Conservation (phyloP, 139 green algal genomes). For the Diplosphaera chodatii region DNA sequence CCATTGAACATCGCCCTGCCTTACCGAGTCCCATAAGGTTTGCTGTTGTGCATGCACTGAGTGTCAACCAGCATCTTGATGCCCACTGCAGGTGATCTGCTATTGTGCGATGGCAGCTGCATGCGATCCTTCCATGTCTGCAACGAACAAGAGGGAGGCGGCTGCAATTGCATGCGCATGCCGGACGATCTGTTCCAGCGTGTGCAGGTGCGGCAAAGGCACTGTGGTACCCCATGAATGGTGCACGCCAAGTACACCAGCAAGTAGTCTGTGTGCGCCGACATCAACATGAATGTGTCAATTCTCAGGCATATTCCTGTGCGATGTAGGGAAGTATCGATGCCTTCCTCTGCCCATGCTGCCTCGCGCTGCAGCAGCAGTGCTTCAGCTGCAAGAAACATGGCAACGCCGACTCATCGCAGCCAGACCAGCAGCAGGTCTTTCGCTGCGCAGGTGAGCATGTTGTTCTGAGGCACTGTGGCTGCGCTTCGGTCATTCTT, state of each 20-base stretch:
- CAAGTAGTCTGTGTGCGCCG: no score
- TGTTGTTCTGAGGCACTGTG: no score
- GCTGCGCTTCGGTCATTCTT: no score
- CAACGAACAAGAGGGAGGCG: neutral
- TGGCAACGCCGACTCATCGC: neutral
- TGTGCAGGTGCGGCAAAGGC: neutral
- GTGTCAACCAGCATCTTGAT: no score
- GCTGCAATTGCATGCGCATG: slow-evolving; percentile 12
- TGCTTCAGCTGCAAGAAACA: slow-evolving; percentile 39
- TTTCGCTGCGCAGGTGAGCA: slow-evolving; percentile 11
- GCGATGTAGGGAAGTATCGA: slow-evolving; percentile 1
- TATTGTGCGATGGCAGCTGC: slow-evolving; percentile 38
- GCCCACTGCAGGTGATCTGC: slow-evolving; percentile 18
- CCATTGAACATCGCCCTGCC: no score
- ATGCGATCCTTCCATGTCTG: slow-evolving; percentile 32
- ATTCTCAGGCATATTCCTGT: no score
- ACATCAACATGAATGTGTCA: no score
- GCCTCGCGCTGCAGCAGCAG: slow-evolving; percentile 24
- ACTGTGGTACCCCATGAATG: no score
- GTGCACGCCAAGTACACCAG: no score
- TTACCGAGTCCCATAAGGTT: no score
- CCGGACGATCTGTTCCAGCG: slow-evolving; percentile 9
- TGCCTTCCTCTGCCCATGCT: slow-evolving; percentile 39
- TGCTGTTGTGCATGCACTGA: no score
- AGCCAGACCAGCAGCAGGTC: slow-evolving; percentile 4